A percentile compares a stretch with the other conserved stretches of the same genome.
These are phyloP conservation scores for Spiraea crenata DNA, from an alignment of 331 rosid species.

Conservation along the genomic window DNA sequence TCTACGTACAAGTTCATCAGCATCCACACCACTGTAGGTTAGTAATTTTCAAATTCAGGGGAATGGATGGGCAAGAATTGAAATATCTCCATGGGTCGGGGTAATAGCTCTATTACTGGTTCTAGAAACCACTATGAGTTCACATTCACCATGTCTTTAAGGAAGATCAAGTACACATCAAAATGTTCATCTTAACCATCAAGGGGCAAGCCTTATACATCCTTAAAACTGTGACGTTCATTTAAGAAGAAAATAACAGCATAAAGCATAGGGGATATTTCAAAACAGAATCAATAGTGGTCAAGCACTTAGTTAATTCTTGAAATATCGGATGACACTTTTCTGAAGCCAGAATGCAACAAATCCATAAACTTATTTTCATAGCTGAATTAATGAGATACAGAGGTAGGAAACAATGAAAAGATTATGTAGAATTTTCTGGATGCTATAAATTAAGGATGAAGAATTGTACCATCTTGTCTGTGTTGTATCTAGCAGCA, in stretches of 20 bases:
- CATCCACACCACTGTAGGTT: too few species aligned
- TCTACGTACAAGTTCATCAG: too few species aligned
- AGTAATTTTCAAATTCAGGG: too few species aligned
- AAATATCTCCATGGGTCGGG: too few species aligned
- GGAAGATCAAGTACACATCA: background rate
- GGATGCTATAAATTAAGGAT: conserved; percentile 5
- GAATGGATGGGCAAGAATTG: too few species aligned
- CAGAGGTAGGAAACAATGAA: background rate
- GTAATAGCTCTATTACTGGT: background rate
- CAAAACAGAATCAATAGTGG: background rate
- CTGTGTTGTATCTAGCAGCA: conserved; percentile 94
- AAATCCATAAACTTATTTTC: background rate
- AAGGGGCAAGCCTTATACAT: background rate
- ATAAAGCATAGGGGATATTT: background rate
- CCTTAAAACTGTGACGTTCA: background rate
- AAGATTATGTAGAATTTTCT: background rate
- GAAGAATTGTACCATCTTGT: conserved; percentile 61
- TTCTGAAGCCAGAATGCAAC: background rate
- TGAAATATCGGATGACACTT: background rate
- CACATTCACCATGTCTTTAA: background rate
- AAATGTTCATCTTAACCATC: background rate
- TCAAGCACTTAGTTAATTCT: background rate
- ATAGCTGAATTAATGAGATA: background rate
- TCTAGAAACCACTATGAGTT: background rate
- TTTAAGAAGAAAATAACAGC: background rate